Evolutionary conservation across 2,329 filamentous ascomycete genomes (phyloP).

Genomic region (Microcyclosporella mali): DNA sequence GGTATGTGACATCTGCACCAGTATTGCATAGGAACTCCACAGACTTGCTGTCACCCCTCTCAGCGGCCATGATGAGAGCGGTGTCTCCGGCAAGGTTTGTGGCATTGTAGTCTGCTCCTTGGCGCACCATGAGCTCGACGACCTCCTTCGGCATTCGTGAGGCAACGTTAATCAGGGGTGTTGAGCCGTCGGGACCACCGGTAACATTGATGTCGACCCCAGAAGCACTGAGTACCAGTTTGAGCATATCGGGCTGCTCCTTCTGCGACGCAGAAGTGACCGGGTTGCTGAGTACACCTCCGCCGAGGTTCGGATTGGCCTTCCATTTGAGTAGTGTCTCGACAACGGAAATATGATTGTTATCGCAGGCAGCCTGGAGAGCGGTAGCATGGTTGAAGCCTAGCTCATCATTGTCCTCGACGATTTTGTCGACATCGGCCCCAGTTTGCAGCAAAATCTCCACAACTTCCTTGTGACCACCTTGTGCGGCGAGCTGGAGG

Average conservation of each 20-base stretch:
- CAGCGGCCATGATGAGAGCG: no score
- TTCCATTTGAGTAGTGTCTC: slow-evolving; percentile 1
- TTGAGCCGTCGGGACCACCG: slow-evolving; percentile 5
- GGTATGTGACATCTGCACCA: no score
- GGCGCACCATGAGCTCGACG: slow-evolving; percentile 3
- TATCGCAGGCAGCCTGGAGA: slow-evolving; percentile 10
- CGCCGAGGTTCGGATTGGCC: slow-evolving; percentile 8
- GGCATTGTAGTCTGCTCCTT: slow-evolving; percentile 6
- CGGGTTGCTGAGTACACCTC: slow-evolving; percentile 3
- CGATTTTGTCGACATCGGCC: slow-evolving; percentile 1
- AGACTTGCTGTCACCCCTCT: no score
- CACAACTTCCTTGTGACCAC: not conserved
- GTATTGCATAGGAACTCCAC: no score
- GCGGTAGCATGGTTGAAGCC: slow-evolving; percentile 6
- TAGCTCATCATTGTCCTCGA: slow-evolving; percentile 1
- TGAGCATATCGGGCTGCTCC: slow-evolving; percentile 1
- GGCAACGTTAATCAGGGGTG: slow-evolving; percentile 7
- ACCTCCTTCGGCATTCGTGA: slow-evolving; percentile 3
- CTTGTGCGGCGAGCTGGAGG: slow-evolving; percentile 7
- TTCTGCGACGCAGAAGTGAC: slow-evolving; percentile 8
- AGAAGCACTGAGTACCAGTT: slow-evolving; percentile 2
- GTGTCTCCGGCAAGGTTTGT: not conserved
- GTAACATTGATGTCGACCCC: slow-evolving; percentile 6
- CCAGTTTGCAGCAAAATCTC: slow-evolving; percentile 2
- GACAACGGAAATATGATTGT: not conserved